A percentile compares a stretch with the other conserved stretches of the same genome.
Conservation (phyloP, 148 eudicot species). For the Hydrangea macrophylla region DNA sequence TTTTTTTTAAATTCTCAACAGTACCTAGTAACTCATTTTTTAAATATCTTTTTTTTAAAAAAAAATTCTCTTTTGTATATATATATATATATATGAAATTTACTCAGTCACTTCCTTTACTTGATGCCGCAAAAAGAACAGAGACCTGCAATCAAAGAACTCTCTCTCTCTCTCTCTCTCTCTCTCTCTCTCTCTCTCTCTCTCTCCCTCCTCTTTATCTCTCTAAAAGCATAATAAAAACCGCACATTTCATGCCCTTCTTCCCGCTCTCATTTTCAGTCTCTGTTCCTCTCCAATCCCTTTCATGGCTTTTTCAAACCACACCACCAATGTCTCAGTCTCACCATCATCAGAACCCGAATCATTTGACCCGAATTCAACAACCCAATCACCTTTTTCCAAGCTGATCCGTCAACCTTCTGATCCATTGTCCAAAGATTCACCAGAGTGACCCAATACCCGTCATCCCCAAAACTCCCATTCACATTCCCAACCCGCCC, state of each 20-base stretch:
- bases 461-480: slow-evolving; percentile 12
- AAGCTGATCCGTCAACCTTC: slow-evolving; percentile 55
- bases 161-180: no score
- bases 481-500: slow-evolving; percentile 4
- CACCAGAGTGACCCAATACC: slow-evolving; percentile 32
- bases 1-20: no score
- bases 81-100: no score
- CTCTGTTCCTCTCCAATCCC: slow-evolving; percentile 7
- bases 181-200: no score
- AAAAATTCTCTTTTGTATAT: no score
- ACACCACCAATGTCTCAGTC: neutral
- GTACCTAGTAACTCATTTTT: no score
- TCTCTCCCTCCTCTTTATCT: neutral
- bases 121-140: neutral
- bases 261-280: no score
- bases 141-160: neutral
- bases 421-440: slow-evolving; percentile 46
- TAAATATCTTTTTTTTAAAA: no score
- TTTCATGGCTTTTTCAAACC: slow-evolving; percentile 24
- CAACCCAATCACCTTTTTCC: slow-evolving; percentile 45
- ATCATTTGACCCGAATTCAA: slow-evolving; percentile 14
- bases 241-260: slow-evolving; percentile 5
- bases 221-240: slow-evolving; percentile 7
- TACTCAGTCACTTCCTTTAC: no score
- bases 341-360: neutral